Evolutionary conservation across 2,329 filamentous ascomycete species (phyloP).

Genomic region (Nemania abortiva): DNA sequence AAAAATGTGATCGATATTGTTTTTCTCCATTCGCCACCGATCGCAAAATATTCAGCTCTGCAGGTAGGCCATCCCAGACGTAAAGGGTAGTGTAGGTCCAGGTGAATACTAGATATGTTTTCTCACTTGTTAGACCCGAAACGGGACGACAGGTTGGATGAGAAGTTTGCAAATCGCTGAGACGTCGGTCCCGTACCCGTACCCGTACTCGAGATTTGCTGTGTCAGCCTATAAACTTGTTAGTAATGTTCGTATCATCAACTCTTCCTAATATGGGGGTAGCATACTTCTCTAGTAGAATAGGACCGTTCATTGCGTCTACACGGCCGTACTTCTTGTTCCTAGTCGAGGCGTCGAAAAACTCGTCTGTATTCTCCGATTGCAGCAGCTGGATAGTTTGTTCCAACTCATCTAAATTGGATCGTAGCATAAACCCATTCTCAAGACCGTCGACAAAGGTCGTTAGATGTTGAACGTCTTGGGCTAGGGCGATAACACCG

Average conservation of each 20-base stretch:
- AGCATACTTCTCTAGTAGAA: conserved; percentile 88
- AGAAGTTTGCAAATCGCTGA: conserved; percentile 76
- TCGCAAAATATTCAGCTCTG: not conserved
- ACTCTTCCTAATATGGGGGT: conserved; percentile 9
- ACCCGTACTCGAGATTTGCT: conserved; percentile 69
- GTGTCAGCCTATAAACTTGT: conserved; percentile 67
- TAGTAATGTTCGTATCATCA: conserved; percentile 36
- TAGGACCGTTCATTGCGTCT: conserved; percentile 88
- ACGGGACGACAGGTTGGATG: conserved; percentile 79
- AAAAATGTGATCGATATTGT: conserved; percentile 40
- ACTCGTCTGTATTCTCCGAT: conserved; percentile 92
- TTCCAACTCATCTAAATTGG: conserved; percentile 91
- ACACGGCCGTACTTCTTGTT: conserved; percentile 96
- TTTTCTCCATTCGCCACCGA: conserved; percentile 13
- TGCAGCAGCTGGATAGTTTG: conserved; percentile 93
- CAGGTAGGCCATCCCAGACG: not conserved
- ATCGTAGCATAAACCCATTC: conserved; percentile 84
- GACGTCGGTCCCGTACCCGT: too few relatives aligned
- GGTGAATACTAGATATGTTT: conserved; percentile 20
- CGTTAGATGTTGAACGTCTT: conserved; percentile 85
- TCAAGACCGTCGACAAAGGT: conserved; percentile 89
- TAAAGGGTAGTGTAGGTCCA: not conserved
- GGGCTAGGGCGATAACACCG: conserved; percentile 82
- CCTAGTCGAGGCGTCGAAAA: conserved; percentile 89
- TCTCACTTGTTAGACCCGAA: conserved; percentile 69